Evolutionary conservation across 768 basidiomycete species (phyloP).

Genomic region (Podaxis sp.): DNA sequence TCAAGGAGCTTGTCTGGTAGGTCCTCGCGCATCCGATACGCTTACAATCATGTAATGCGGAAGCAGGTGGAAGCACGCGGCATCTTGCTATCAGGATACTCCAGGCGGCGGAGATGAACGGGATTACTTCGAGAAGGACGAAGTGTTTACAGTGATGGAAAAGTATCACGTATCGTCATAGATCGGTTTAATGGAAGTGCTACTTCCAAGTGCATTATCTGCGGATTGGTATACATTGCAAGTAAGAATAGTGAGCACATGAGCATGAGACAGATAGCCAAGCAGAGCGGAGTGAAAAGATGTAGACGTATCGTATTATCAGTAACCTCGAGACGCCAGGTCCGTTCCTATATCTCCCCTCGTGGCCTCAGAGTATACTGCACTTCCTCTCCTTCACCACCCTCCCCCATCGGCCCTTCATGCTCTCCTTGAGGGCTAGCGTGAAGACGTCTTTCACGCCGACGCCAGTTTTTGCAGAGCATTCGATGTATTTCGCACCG

Average conservation of each 20-base stretch:
- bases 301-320: constrained; percentile 13
- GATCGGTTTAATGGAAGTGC: neutral
- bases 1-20: constrained; percentile 76
- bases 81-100: constrained; percentile 65
- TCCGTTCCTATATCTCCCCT: neutral
- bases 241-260: constrained; percentile 11
- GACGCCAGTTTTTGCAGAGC: constrained; percentile 87
- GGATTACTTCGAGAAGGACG: constrained; percentile 57
- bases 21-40: constrained; percentile 20
- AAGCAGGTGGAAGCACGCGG: constrained; percentile 81
- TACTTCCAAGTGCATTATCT: constrained; percentile 3
- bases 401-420: constrained; percentile 78
- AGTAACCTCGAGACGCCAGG: constrained; percentile 12
- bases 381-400: constrained; percentile 70
- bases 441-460: constrained; percentile 93
- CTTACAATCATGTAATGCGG: neutral
- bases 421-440: constrained; percentile 84
- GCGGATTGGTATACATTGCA: constrained; percentile 13
- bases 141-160: constrained; percentile 27
- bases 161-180: constrained; percentile 6
- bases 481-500: constrained; percentile 91
- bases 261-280: constrained; percentile 11
- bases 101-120: constrained; percentile 49
- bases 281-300: constrained; percentile 6
- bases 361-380: constrained; percentile 48